A percentile compares a stretch with the other conserved stretches of the same genome.
Evolutionary conservation across 164 flowering plant genomes (phyloP).

Genomic region (Tetracentron sinense): DNA sequence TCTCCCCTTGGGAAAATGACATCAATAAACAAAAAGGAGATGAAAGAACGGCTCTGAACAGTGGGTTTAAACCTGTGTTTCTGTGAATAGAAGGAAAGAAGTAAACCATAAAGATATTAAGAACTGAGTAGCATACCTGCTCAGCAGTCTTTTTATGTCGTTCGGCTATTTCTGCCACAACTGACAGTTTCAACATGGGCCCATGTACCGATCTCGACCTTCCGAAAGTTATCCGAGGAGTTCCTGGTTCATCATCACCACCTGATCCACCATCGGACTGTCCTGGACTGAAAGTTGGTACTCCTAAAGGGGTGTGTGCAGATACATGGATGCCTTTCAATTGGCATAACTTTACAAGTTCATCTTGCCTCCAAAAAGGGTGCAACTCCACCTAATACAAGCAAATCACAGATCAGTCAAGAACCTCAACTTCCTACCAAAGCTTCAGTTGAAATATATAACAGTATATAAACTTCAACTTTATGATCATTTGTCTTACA

Average conservation of each 20-base stretch:
- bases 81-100: background rate
- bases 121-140: slow-evolving; percentile 39
- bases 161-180: slow-evolving; percentile 60
- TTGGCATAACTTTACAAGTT: slow-evolving; percentile 65
- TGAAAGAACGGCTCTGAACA: no score
- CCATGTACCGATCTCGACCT: slow-evolving; percentile 72
- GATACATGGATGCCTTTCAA: slow-evolving; percentile 64
- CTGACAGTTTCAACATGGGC: slow-evolving; percentile 65
- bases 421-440: background rate
- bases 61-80: background rate
- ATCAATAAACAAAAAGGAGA: no score
- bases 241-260: slow-evolving; percentile 64
- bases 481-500: background rate
- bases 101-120: background rate
- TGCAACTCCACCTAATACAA: slow-evolving; percentile 56
- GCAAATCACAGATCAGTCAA: slow-evolving; percentile 13
- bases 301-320: slow-evolving; percentile 71
- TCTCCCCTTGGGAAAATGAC: background rate
- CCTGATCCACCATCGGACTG: slow-evolving; percentile 50
- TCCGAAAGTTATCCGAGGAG: slow-evolving; percentile 60
- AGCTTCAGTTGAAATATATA: background rate
- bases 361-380: slow-evolving; percentile 76
- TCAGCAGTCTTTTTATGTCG: slow-evolving; percentile 58
- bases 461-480: background rate
- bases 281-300: slow-evolving; percentile 43